A percentile compares a stretch with the other conserved stretches of the same genome.
Conservation (phyloP, 257 asterid genomes). For the Lycium barbarum region DNA sequence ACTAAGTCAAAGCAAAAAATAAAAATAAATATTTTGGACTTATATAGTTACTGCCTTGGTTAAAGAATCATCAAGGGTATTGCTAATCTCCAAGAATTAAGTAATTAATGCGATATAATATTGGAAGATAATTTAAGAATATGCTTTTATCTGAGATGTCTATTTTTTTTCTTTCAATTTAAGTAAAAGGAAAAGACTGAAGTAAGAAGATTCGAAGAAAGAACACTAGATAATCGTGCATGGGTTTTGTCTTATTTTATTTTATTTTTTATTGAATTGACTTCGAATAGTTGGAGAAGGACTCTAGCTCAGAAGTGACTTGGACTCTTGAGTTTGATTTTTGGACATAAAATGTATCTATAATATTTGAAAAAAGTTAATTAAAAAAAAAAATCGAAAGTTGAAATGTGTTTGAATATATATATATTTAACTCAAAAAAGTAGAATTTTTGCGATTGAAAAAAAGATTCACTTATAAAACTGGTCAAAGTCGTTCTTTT, state of each 20-base stretch:
- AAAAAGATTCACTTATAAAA: not conserved
- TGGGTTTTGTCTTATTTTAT: not conserved
- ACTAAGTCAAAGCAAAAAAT: slow-evolving; percentile 13
- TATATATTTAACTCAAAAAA: not conserved
- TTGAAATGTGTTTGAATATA: not conserved
- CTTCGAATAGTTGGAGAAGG: not conserved
- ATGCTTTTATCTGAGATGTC: not conserved
- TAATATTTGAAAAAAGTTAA: too few relatives aligned
- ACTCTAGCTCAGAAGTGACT: not conserved
- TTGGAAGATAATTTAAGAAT: not conserved
- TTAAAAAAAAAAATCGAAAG: not conserved
- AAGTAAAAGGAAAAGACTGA: not conserved
- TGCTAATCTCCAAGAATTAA: slow-evolving; percentile 18
- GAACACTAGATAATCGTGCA: not conserved
- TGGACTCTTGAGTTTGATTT: not conserved
- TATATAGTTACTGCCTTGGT: not conserved
- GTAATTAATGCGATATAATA: not conserved
- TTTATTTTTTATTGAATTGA: not conserved
- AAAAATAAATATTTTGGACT: not conserved
- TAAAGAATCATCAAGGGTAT: not conserved
- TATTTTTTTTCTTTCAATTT: not conserved
- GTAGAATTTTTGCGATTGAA: too few relatives aligned
- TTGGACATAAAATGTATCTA: not conserved
- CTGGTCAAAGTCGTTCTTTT: not conserved
- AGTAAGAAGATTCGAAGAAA: not conserved